Evolutionary conservation across 2,329 filamentous ascomycete species (phyloP).

Genomic region (Penicillium sp.): DNA sequence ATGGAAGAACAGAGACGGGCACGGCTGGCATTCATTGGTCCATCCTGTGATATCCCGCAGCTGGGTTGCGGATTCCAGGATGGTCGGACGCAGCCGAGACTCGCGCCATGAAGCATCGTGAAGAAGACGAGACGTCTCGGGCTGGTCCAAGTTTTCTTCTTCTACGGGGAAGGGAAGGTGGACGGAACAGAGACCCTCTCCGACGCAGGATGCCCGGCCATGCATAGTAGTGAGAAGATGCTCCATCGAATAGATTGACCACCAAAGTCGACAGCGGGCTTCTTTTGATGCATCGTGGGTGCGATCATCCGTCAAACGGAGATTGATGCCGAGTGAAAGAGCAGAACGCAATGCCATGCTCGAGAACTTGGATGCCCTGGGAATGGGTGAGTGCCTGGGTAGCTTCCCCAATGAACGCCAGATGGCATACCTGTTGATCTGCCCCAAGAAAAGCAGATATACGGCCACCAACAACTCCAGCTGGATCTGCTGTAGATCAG

Average conservation of each 20-base stretch:
- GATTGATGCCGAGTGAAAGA: constrained; percentile 42
- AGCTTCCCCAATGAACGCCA: neutral
- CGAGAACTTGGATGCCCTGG: constrained; percentile 42
- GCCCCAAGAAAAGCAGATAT: constrained; percentile 41
- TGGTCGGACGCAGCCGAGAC: constrained; percentile 26
- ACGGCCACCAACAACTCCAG: constrained; percentile 39
- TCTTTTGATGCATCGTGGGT: constrained; percentile 41
- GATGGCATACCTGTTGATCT: constrained; percentile 41
- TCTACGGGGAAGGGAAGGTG: constrained; percentile 38
- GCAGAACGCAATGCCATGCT: constrained; percentile 43
- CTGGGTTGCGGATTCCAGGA: constrained; percentile 24
- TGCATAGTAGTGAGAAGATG: constrained; percentile 43
- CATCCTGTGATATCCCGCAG: constrained; percentile 17
- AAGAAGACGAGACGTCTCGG: constrained; percentile 27
- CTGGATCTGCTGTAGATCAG: constrained; percentile 46
- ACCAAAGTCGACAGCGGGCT: constrained; percentile 44
- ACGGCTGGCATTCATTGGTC: constrained; percentile 26
- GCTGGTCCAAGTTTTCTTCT: constrained; percentile 35
- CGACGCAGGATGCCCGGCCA: constrained; percentile 41
- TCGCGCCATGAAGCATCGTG: constrained; percentile 19
- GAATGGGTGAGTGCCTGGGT: neutral
- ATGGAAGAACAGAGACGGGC: constrained; percentile 38
- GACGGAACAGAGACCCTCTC: constrained; percentile 39
- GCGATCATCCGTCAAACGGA: constrained; percentile 37
- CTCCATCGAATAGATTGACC: constrained; percentile 44